Percentiles rank a stretch among this genome's conserved stretches.
phyloP scores from a whole-genome alignment of 1,284 basidiomycete genomes.

The Rhodofomes roseus region DNA sequence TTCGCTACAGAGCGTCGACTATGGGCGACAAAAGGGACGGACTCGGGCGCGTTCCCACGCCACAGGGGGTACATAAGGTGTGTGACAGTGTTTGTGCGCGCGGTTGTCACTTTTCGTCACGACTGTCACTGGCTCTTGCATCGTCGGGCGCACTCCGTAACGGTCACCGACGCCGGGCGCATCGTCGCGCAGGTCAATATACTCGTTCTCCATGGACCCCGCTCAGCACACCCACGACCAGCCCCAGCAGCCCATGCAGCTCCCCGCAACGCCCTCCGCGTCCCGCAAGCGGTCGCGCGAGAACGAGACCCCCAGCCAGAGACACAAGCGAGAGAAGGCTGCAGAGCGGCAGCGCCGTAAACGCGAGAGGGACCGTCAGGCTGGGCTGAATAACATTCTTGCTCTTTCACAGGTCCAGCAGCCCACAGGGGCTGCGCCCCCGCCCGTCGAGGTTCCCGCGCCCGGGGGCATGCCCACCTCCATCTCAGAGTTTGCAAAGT shows the following conservation, averaged over 20 bases:
- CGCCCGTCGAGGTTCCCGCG: constrained; percentile 18
- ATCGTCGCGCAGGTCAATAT: constrained; percentile 15
- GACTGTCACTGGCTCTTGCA: constrained; percentile 31
- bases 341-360: constrained; percentile 76
- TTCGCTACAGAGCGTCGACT: no score
- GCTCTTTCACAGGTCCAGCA: constrained; percentile 23
- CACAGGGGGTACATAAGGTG: constrained; percentile 23
- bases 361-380: constrained; percentile 67
- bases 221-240: constrained; percentile 20
- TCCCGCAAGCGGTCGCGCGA: constrained; percentile 59
- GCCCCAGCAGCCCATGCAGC: constrained; percentile 10
- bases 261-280: constrained; percentile 24
- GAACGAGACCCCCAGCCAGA: constrained; percentile 66
- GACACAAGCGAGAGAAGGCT: constrained; percentile 74
- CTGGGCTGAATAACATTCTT: constrained; percentile 32
- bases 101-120: constrained; percentile 43
- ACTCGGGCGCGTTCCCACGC: constrained; percentile 21
- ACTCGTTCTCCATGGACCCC: constrained; percentile 27
- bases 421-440: constrained; percentile 5
- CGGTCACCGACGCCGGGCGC: constrained; percentile 18
- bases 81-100: constrained; percentile 30
- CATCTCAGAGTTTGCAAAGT: constrained; percentile 22
- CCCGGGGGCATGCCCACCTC: constrained; percentile 23
- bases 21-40: no score
- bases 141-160: no score